Base-by-base conservation (phyloP, 176 grass and related monocot species). In the Ananas comosus region DNA sequence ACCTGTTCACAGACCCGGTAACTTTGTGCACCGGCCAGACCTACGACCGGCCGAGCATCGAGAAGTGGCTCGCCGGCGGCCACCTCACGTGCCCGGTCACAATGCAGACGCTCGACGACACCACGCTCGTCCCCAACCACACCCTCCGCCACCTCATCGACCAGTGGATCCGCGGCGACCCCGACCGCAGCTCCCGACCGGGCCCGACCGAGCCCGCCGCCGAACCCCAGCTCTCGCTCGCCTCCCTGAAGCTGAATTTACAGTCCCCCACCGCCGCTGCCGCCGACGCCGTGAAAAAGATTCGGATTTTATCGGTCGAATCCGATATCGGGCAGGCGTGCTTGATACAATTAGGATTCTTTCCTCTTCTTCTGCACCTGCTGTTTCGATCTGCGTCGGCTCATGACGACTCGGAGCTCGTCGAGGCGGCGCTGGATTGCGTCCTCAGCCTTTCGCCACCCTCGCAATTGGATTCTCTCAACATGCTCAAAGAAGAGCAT, bases 11-110 rank as follows among this genome's bases (percentile, higher is more conserved):
- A 11, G 89, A 93, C 49, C 89, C 94, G 9, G 89, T 99, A 59
- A 99, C 87, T 65, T 79, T 93, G 19, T 83, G 82, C 81, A 99
- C 94, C 69, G 89, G 94, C 65, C 89, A 90, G 77, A 93, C 94
- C 61, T 99, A 92, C 53, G 89, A 92, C 77, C 89, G 94, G 4
- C 82, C 72, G 18, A 83, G 86, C 79, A 97, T 92, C 77, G 77
- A 87, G 76, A 79, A 86, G 21, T 97, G 94, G 94, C 82, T 97
- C 17, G 84, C 85, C 75, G 89, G 79, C 24, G 94, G 94, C 53
- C 78, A 97, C 84, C 84, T 85, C 61, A 90, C 89, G 3, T 97
- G 89, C 79, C 94, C 94, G 19, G 94, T 97, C 75, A 97, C 89
- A 85, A 97, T 97, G 94, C 94, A 92, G 78, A 65, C 64, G 28